Conservation (phyloP, 768 basidiomycete species). For the Kwoniella mangroviensis region DNA sequence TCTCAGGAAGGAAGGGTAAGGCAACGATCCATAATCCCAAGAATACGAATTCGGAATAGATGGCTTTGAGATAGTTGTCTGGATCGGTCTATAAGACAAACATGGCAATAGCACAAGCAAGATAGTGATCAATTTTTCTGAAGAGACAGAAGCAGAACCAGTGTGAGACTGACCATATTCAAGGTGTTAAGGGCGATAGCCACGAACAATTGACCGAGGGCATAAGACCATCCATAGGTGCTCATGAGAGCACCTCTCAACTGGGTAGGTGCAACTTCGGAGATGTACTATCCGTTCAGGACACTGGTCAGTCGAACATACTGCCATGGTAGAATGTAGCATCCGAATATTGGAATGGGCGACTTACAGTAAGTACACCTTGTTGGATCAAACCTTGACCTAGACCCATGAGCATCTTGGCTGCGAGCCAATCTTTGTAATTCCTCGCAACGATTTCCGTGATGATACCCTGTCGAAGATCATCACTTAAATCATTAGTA, state of each 20-base stretch:
- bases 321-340: too few relatives aligned
- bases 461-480: slow-evolving; percentile 28
- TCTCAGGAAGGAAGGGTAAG: slow-evolving; percentile 26
- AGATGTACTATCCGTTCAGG: slow-evolving; percentile 21
- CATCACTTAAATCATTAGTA: too few relatives aligned
- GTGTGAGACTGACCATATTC: slow-evolving; percentile 2
- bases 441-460: slow-evolving; percentile 32
- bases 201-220: slow-evolving; percentile 21
- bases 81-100: slow-evolving; percentile 1
- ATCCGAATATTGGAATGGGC: neutral
- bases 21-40: slow-evolving; percentile 24
- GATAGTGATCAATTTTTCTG: neutral
- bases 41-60: slow-evolving; percentile 26
- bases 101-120: too few relatives aligned
- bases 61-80: slow-evolving; percentile 2
- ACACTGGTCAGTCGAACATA: neutral
- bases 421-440: slow-evolving; percentile 32
- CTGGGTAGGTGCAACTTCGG: slow-evolving; percentile 28
- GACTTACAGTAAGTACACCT: slow-evolving; percentile 14
- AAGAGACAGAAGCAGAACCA: neutral
- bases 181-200: slow-evolving; percentile 29
- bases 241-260: slow-evolving; percentile 28
- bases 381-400: slow-evolving; percentile 20
- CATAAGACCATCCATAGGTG: slow-evolving; percentile 19
- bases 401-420: slow-evolving; percentile 20